These are phyloP conservation scores for Globisporangium parvum DNA, from an alignment of 352 stramenopile genomes.

Conservation along the genomic window DNA sequence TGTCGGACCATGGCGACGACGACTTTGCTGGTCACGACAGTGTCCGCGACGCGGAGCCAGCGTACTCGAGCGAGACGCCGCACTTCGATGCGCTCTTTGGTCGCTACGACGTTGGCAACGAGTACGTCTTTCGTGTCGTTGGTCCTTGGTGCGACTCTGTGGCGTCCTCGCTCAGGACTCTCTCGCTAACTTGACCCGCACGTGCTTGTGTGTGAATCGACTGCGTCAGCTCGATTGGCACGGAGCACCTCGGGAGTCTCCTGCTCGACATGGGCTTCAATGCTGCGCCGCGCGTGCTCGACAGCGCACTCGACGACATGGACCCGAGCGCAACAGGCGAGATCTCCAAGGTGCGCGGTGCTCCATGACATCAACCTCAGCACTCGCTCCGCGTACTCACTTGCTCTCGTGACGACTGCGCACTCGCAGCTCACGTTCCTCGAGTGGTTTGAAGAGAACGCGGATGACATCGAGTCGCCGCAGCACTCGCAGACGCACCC, in stretches of 20 bases:
- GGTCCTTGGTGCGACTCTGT: background rate
- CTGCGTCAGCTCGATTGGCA: slow-evolving; percentile 33
- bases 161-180: background rate
- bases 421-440: slow-evolving; percentile 40
- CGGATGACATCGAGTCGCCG: slow-evolving; percentile 43
- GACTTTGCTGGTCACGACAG: slow-evolving; percentile 9
- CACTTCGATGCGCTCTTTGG: slow-evolving; percentile 57
- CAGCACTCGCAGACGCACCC: background rate
- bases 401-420: background rate
- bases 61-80: slow-evolving; percentile 43
- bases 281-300: slow-evolving; percentile 35
- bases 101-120: slow-evolving; percentile 37
- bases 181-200: background rate
- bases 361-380: background rate
- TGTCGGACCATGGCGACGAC: slow-evolving; percentile 24
- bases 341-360: slow-evolving; percentile 33
- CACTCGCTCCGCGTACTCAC: background rate
- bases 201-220: no score
- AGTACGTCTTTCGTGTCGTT: slow-evolving; percentile 11
- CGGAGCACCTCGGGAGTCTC: slow-evolving; percentile 49
- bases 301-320: slow-evolving; percentile 61
- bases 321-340: slow-evolving; percentile 60
- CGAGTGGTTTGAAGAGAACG: slow-evolving; percentile 69
- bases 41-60: slow-evolving; percentile 17
- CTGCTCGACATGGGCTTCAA: slow-evolving; percentile 75